Evolutionary conservation across 2,329 filamentous ascomycete genomes (phyloP), one percentile per base, ranked within the genome.

Genomic region (Aspergillus novoparasiticus): DNA sequence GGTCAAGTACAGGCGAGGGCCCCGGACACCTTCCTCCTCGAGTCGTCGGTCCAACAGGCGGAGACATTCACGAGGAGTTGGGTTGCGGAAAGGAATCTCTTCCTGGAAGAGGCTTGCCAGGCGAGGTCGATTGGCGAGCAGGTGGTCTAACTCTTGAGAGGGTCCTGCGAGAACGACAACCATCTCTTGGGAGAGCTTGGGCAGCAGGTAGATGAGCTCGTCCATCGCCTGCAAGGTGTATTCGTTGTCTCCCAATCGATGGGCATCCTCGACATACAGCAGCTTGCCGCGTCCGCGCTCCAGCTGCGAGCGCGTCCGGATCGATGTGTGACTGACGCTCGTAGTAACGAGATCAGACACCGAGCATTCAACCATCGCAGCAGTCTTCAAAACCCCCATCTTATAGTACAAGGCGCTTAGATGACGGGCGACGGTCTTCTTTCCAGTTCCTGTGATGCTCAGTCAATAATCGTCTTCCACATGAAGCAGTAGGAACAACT

Each of bases 131-230:
- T 68, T 68, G 46, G 64, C 65, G 3, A 69, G 58, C 28, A 69
- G 45, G 28, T 64, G 64, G 58, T 69, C 67, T 60, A 69, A 65
- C 9, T 69, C 67, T 4, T 61, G 60, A 19, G 59, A 32, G 5
- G 64, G 63, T 4, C 67, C 67, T 3, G 67, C 64, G 30, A 69
- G 63, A 34, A 69, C 65, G 21, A 68, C 67, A 30, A 69, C 67
- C 53, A 56, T 68, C 6, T 66, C 59, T 19, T 43, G 39, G 23
- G 62, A 57, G 19, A 65, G 60, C 32, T 59, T 63, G 6, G 67
- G 67, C 4, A 69, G 57, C 4, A 67, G 63, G 39, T 69, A 67
- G 45, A 65, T 43, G 30, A 69, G 59, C 26, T 69, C 67, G 26
- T 69, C 64, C 32, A 69, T 57, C 1, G 59, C 60, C 21, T 62